A percentile compares a stretch with the other conserved stretches of the same genome.
These are phyloP conservation scores for Hyphopichia burtonii DNA, from an alignment of 1,139 yeast species.

Conservation along the genomic window DNA sequence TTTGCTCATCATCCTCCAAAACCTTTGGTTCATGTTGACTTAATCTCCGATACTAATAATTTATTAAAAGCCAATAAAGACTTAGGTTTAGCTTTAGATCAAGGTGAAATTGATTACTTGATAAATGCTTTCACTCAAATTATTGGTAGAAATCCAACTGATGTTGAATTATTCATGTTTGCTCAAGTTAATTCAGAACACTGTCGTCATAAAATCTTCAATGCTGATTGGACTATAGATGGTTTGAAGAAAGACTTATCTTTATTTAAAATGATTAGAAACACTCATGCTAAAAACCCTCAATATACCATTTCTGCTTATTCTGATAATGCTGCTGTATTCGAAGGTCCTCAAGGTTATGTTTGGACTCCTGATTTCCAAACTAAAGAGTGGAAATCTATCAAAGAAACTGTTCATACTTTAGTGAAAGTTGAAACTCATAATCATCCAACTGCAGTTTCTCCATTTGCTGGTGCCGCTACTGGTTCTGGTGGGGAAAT, in stretches of 20 bases:
- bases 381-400: conserved; percentile 71
- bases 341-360: conserved; percentile 78
- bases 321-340: conserved; percentile 98
- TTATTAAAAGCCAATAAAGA: conserved; percentile 75
- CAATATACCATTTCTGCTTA: conserved; percentile 89
- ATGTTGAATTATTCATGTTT: conserved; percentile 97
- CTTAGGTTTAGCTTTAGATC: conserved; percentile 88
- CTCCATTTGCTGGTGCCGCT: conserved; percentile 99
- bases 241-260: conserved; percentile 70
- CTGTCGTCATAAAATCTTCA: conserved; percentile 98
- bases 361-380: conserved; percentile 75
- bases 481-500: conserved; percentile 99
- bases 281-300: conserved; percentile 81
- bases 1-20: conserved; percentile 81
- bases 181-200: conserved; percentile 99
- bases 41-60: conserved; percentile 59
- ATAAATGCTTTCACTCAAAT: conserved; percentile 70
- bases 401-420: conserved; percentile 79
- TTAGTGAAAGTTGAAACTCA: conserved; percentile 97
- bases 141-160: conserved; percentile 92
- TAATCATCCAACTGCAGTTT: conserved; percentile 98
- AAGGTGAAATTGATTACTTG: conserved; percentile 89
- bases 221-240: conserved; percentile 98
- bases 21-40: conserved; percentile 77
- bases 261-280: conserved; percentile 92